Evolutionary conservation across 192 early-diverging fungal species (phyloP).

Genomic region (Backusella morwellensis): DNA sequence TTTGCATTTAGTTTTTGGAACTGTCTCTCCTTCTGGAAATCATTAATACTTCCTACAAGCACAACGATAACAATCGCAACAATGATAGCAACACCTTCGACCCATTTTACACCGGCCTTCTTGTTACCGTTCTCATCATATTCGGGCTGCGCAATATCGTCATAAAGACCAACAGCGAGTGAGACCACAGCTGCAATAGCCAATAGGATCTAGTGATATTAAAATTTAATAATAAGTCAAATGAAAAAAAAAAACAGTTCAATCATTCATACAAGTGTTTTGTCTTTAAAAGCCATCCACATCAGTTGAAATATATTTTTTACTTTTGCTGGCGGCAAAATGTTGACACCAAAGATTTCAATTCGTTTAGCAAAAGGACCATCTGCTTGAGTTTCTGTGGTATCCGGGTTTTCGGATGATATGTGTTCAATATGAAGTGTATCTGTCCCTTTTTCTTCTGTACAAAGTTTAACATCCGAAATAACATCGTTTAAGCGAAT

Average conservation of each 20-base stretch:
- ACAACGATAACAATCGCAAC: constrained; percentile 78
- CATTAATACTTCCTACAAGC: constrained; percentile 74
- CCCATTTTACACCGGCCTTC: constrained; percentile 67
- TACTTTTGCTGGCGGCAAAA: constrained; percentile 64
- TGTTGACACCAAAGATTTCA: constrained; percentile 64
- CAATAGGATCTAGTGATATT: constrained; percentile 58
- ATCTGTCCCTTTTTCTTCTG: neutral
- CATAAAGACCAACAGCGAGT: constrained; percentile 76
- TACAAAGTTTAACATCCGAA: neutral
- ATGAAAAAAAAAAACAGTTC: neutral
- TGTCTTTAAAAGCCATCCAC: constrained; percentile 83
- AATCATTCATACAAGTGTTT: constrained; percentile 56
- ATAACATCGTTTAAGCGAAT: constrained; percentile 28
- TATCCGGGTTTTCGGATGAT: neutral
- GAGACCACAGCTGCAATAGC: constrained; percentile 76
- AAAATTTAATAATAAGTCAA: neutral
- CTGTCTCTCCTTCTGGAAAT: constrained; percentile 85
- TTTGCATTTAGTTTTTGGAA: constrained; percentile 82
- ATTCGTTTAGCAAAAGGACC: constrained; percentile 51
- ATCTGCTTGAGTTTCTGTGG: neutral
- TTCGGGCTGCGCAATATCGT: constrained; percentile 63
- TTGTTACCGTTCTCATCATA: constrained; percentile 24
- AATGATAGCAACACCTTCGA: constrained; percentile 86
- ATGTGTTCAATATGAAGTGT: neutral
- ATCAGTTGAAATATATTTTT: constrained; percentile 73